Evolutionary conservation across 2,329 filamentous ascomycete species (phyloP).

Genomic region (Arthrobotrys megalospora): DNA sequence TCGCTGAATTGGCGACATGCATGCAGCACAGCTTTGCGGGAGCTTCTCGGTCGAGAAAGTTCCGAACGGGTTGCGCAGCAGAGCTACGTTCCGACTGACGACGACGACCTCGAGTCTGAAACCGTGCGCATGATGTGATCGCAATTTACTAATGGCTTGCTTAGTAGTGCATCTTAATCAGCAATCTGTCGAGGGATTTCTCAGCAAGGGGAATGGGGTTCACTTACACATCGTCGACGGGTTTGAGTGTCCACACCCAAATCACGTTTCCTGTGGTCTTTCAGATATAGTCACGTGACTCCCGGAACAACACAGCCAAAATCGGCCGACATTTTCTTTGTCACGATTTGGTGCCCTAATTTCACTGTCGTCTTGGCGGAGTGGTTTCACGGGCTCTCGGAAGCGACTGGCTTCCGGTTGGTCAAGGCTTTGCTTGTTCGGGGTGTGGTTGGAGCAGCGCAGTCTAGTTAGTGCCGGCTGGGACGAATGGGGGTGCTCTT

Average conservation of each 20-base stretch:
- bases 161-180: conserved; percentile 12
- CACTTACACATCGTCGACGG: not conserved
- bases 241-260: not conserved
- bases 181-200: conserved; percentile 15
- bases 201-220: conserved; percentile 5
- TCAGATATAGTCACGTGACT: conserved; percentile 1
- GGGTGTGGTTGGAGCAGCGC: too few relatives aligned
- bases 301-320: not conserved
- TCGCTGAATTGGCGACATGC: not conserved
- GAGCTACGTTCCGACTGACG: not conserved
- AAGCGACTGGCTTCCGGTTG: not conserved
- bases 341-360: not conserved
- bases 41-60: conserved; percentile 32
- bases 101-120: not conserved
- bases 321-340: conserved; percentile 16
- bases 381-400: conserved; percentile 2
- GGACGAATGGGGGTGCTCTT: too few relatives aligned
- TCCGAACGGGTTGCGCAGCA: not conserved
- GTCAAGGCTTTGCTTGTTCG: not conserved
- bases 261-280: conserved; percentile 7
- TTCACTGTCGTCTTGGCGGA: not conserved
- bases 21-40: not conserved
- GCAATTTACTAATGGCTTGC: conserved; percentile 1
- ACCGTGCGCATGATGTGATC: conserved; percentile 8
- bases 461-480: too few relatives aligned